These are phyloP conservation scores for Bertia moriformis DNA, from an alignment of 2,329 filamentous ascomycete species.

Conservation along the genomic window DNA sequence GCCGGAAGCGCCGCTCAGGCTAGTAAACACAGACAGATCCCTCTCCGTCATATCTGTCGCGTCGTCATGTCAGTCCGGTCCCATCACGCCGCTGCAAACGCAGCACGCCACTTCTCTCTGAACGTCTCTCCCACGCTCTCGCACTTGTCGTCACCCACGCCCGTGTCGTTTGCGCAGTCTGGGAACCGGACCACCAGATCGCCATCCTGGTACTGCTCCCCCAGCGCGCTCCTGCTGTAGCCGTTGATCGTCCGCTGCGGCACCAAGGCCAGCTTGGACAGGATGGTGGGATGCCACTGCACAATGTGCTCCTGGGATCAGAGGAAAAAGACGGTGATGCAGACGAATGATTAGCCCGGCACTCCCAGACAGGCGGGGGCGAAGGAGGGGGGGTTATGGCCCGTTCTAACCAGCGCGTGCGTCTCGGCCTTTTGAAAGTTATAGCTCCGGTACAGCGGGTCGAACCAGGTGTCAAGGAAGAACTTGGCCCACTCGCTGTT, in stretches of 20 bases:
- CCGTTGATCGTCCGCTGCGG: slow-evolving; percentile 73
- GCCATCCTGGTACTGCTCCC: slow-evolving; percentile 62
- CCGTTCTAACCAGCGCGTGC: slow-evolving; percentile 86
- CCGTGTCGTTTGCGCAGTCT: slow-evolving; percentile 50
- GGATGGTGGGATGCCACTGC: slow-evolving; percentile 93
- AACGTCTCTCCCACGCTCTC: slow-evolving; percentile 51
- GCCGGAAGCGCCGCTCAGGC: too few relatives aligned
- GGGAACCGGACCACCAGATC: slow-evolving; percentile 73
- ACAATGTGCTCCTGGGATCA: slow-evolving; percentile 60
- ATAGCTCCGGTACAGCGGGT: slow-evolving; percentile 83
- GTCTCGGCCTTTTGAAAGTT: slow-evolving; percentile 91
- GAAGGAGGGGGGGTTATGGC: too few relatives aligned
- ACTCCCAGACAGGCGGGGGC: too few relatives aligned
- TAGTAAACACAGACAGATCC: too few relatives aligned
- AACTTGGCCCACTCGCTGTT: slow-evolving; percentile 85
- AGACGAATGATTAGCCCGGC: too few relatives aligned
- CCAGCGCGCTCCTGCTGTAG: slow-evolving; percentile 43
- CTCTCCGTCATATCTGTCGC: too few relatives aligned
- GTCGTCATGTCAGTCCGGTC: too few relatives aligned
- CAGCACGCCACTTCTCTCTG: slow-evolving; percentile 27
- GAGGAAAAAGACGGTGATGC: too few relatives aligned
- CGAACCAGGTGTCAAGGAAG: slow-evolving; percentile 90
- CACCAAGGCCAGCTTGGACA: slow-evolving; percentile 79
- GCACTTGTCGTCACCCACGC: slow-evolving; percentile 39
- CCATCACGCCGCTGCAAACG: too few relatives aligned